Percentiles rank a stretch among this genome's conserved stretches.
phyloP scores from a whole-genome alignment of 164 flowering plant species.

The Vitis rupestris region DNA sequence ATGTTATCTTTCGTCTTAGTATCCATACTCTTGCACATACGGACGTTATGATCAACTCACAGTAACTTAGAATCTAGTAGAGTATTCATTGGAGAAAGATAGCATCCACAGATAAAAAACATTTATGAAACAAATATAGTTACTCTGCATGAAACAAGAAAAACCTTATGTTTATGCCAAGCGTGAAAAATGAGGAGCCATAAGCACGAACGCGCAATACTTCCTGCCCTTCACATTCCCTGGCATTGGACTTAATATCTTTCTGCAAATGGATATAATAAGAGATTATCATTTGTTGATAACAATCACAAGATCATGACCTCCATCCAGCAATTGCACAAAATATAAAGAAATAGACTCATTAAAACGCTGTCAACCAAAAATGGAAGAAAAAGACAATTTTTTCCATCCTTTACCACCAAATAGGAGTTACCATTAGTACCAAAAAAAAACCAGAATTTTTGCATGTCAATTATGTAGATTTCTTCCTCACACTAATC shows the following conservation, averaged over 20 bases:
- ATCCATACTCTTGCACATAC: too few species aligned
- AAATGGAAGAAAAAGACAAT: not conserved
- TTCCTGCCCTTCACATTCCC: conserved; percentile 61
- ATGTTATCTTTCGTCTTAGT: too few species aligned
- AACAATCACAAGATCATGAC: not conserved
- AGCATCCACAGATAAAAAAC: not conserved
- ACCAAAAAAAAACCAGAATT: not conserved
- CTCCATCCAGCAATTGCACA: not conserved
- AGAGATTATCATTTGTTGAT: not conserved
- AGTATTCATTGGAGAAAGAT: too few species aligned
- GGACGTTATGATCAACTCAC: too few species aligned
- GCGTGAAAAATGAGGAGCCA: conserved; percentile 79
- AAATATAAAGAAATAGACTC: not conserved
- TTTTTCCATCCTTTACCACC: too few species aligned
- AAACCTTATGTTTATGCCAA: conserved; percentile 88
- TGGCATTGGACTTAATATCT: conserved; percentile 29
- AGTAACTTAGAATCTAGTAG: too few species aligned
- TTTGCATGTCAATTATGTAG: not conserved
- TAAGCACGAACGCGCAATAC: conserved; percentile 84
- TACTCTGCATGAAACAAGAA: not conserved
- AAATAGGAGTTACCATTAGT: too few species aligned
- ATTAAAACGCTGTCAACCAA: not conserved
- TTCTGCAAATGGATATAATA: conserved; percentile 35
- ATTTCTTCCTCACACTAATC: not conserved
- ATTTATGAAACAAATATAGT: too few species aligned